Evolutionary conservation across 495 filamentous ascomycete species (phyloP), one percentile per base, ranked within the genome.

Genomic region (Hyaloscypha hepaticicola): DNA sequence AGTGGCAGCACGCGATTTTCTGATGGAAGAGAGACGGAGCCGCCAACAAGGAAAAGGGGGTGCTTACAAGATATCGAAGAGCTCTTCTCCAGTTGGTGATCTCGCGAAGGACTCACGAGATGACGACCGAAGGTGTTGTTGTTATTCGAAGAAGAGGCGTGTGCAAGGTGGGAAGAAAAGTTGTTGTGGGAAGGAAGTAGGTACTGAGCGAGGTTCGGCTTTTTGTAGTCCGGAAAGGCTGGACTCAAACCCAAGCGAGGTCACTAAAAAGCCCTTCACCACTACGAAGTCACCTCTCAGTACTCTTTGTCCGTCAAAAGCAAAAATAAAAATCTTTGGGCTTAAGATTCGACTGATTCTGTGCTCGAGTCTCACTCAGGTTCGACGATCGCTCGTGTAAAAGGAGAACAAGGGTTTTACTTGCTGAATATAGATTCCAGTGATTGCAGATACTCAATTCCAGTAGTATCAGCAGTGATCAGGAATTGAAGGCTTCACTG

Each of bases 21-120:
- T 4, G 19, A 45, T 19, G 7, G 4, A 16, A 45, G 38, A 45
- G 9, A 16, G 38, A 4, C 9, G 4, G 16, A 16, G 4, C 11
- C 38, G 6, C 38, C 11, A 45, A 14, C n/a, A 19, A 57, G 11
- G 52, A 50, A 24, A 55, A 7, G 28, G 61, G 53, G 51, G 22
- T 11, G n/a, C 61, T 64, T 58, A 64, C 61, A 9, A n/a, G 29
- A 19, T 5, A n/a, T 48, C 25, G 7, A 34, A 60, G 16, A n/a
- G 29, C 11, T 45, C 28, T 50, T 58, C 55, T 50, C n/a, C 55
- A 58, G 41, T 58, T 31, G 21, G 11, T 9, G 60, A 45, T 22
- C 48, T 65, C 63, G 63, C 63, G 63, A 60, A 55, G 55, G 57
- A 60, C 28, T 60, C 56, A 65, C 63, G 56, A 65, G 48, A 3